A percentile compares a stretch with the other conserved stretches of the same genome.
phyloP scores from a whole-genome alignment of 495 filamentous ascomycete genomes.

The Amniculicola lignicola region DNA sequence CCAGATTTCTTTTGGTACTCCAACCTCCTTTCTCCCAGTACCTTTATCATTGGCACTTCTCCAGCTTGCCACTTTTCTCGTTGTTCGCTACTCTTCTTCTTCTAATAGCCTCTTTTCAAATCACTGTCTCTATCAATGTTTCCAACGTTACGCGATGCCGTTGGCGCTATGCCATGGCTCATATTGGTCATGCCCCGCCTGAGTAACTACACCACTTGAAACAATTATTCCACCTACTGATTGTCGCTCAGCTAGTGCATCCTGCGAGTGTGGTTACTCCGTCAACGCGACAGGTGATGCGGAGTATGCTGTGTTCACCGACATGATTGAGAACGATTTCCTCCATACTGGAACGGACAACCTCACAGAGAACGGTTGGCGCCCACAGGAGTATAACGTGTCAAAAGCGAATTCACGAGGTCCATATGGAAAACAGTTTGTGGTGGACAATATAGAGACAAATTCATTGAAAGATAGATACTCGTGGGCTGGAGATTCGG shows the following conservation, averaged over 20 bases:
- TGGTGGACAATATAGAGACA: slow-evolving; percentile 52
- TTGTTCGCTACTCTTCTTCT: not conserved
- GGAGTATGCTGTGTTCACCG: slow-evolving; percentile 55
- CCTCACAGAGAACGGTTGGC: slow-evolving; percentile 52
- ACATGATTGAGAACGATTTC: slow-evolving; percentile 68
- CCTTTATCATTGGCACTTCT: not conserved
- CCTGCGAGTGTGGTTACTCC: slow-evolving; percentile 71
- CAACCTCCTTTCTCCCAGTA: not conserved
- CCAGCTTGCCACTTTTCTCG: not conserved
- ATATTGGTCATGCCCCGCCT: slow-evolving; percentile 25
- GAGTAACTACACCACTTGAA: slow-evolving; percentile 1
- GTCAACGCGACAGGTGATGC: slow-evolving; percentile 42
- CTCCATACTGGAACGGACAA: slow-evolving; percentile 50
- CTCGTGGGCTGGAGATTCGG: slow-evolving; percentile 43
- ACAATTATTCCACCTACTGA: not conserved
- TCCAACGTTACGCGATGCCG: slow-evolving; percentile 13
- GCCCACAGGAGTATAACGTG: slow-evolving; percentile 61
- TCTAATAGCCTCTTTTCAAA: slow-evolving; percentile 1
- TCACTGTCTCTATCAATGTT: not conserved
- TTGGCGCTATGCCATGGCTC: slow-evolving; percentile 19
- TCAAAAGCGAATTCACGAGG: slow-evolving; percentile 52
- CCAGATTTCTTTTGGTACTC: not conserved
- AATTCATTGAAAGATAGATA: slow-evolving; percentile 47
- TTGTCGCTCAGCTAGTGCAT: slow-evolving; percentile 38
- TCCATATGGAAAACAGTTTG: slow-evolving; percentile 62